These are phyloP conservation scores for Cladophialophora psammophila DNA, from an alignment of 2,329 filamentous ascomycete species.

Conservation along the genomic window DNA sequence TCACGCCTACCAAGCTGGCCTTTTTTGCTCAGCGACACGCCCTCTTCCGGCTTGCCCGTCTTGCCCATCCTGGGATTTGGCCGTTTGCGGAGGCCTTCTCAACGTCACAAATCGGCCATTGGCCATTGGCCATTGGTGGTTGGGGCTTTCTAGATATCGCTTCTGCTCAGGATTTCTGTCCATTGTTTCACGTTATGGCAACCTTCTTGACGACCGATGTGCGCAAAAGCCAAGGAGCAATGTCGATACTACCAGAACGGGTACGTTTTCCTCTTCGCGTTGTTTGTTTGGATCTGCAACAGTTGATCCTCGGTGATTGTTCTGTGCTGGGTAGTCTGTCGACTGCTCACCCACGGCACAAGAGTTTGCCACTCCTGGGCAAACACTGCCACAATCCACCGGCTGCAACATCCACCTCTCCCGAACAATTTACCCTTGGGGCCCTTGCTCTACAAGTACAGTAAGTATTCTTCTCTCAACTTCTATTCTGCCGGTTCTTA, in stretches of 20 bases:
- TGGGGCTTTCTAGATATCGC: slow-evolving; percentile 13
- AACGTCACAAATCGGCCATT: slow-evolving; percentile 15
- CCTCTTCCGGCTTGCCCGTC: slow-evolving; percentile 9
- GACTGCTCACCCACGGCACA: neutral
- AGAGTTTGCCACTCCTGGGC: slow-evolving; percentile 15
- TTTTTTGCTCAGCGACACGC: slow-evolving; percentile 22
- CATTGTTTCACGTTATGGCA: slow-evolving; percentile 20
- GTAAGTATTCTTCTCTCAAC: neutral
- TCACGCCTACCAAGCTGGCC: neutral
- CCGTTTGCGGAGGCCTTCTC: slow-evolving; percentile 14
- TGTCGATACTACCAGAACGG: neutral
- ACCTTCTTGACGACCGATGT: neutral
- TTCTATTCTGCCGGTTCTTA: neutral
- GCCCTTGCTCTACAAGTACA: neutral
- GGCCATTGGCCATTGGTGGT: slow-evolving; percentile 14
- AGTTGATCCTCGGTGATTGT: slow-evolving; percentile 7
- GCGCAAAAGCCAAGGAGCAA: neutral
- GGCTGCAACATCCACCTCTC: neutral
- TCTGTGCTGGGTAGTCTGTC: neutral
- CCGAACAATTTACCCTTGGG: slow-evolving; percentile 12
- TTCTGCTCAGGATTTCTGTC: slow-evolving; percentile 15
- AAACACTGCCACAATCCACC: slow-evolving; percentile 19
- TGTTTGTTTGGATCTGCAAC: neutral
- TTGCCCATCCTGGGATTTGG: neutral
- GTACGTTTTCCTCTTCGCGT: neutral